Base-by-base conservation (phyloP, 495 filamentous ascomycete genomes). In the Talaromyces thailandensis region DNA sequence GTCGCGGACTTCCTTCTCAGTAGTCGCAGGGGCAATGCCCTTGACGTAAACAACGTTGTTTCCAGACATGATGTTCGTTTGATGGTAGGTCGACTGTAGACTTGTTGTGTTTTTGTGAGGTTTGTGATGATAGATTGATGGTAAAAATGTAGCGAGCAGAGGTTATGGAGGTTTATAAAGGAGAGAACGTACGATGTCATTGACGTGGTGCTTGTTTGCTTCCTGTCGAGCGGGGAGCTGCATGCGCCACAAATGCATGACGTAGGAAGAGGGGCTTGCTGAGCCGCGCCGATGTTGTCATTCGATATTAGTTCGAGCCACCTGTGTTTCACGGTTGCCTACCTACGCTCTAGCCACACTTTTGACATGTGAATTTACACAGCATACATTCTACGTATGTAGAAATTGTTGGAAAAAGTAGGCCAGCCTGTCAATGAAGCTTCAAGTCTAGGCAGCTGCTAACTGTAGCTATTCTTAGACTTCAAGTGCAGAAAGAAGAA, bases 1-100 rank as follows among this genome's bases (percentile, higher is more conserved):
- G 67, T 95, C 92, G 67, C 84, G 86, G 64, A 98, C 84, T 75
- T 98, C 91, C 77, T 93, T 89, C 73, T 98, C 91, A 64, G 84
- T 82, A 55, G 93, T 96, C 65, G 84, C 69, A 62, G 79, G 69
- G 64, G 88, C 83, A 76, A 98, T 97, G 77, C 93, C 92, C 77
- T 91, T 88, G 60, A 83, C 81, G 66, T 83, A 79, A 25, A 83
- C 79, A 18, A 80, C 81, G 40, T 75, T 70, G 64, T 69, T 71
- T 58, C 66, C 67, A 65, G 81, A 79, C 81, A 83, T 83, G 64
- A 12, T 76, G 12, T 14, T 61, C 8, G 55, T 21, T 50, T 50
- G 59, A 3, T 61, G 21, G 11, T 12, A 3, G 16, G 9, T 61
- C 18, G 4, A 25, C 5, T 2, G 21, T 24, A 52, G 8, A 12